phyloP scores from a whole-genome alignment of 2,329 filamentous ascomycete species.

The Alternaria gansuensis region DNA sequence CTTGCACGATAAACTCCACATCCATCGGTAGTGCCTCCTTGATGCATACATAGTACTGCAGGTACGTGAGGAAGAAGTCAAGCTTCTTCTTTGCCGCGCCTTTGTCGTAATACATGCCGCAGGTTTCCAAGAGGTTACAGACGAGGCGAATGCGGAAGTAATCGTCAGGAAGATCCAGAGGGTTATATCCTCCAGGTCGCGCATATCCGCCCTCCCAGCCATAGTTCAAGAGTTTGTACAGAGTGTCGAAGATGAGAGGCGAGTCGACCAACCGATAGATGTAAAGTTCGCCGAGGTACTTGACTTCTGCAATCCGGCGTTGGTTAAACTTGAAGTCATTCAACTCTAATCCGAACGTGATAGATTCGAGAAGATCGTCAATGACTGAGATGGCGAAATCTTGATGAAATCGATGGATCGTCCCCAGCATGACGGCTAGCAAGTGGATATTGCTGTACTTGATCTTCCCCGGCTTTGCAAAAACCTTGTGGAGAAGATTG shows the following conservation, averaged over 20 bases:
- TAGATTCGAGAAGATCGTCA: conserved; percentile 88
- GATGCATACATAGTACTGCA: conserved; percentile 94
- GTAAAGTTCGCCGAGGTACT: conserved; percentile 95
- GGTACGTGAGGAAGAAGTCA: conserved; percentile 95
- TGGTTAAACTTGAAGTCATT: conserved; percentile 99
- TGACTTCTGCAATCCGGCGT: conserved; percentile 91
- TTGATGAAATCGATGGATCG: conserved; percentile 90
- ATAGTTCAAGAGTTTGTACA: conserved; percentile 94
- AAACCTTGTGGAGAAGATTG: conserved; percentile 83
- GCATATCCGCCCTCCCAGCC: conserved; percentile 86
- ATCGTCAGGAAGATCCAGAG: conserved; percentile 88
- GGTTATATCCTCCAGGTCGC: conserved; percentile 76
- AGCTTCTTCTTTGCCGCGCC: conserved; percentile 95
- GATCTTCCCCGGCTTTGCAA: conserved; percentile 95
- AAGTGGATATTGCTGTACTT: conserved; percentile 97
- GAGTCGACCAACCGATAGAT: conserved; percentile 98
- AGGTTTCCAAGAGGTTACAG: conserved; percentile 90
- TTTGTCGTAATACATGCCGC: conserved; percentile 94
- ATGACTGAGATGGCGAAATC: conserved; percentile 91
- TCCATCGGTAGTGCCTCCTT: conserved; percentile 95
- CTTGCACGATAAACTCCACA: conserved; percentile 94
- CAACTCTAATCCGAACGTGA: conserved; percentile 86
- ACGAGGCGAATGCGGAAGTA: conserved; percentile 94
- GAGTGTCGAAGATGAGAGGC: conserved; percentile 89
- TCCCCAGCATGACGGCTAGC: conserved; percentile 86